A percentile compares a stretch with the other conserved stretches of the same genome.
Conservation (phyloP, 768 basidiomycete species). For the Naganishia vaughanmartiniae region DNA sequence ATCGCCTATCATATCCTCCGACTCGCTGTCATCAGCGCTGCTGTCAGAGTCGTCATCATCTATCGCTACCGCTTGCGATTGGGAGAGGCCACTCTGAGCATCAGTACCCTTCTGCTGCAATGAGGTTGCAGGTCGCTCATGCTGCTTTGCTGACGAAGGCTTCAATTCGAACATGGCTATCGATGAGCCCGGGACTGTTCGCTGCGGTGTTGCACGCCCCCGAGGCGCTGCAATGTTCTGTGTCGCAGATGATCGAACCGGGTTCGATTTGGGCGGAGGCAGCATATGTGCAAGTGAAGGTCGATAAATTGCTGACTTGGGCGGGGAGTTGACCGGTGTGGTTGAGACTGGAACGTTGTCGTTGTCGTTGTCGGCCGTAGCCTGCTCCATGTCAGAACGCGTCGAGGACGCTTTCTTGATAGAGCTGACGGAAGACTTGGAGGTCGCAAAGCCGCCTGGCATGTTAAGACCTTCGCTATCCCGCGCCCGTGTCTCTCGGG, state of each 20-base stretch:
- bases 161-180: neutral
- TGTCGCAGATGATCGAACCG: neutral
- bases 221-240: neutral
- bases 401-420: neutral
- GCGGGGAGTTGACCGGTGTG: constrained; percentile 79
- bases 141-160: neutral
- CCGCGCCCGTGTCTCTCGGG: neutral
- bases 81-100: constrained; percentile 19
- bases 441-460: neutral
- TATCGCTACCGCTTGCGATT: constrained; percentile 18
- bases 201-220: neutral
- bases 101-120: neutral
- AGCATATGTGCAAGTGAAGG: constrained; percentile 1
- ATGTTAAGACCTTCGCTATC: neutral
- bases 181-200: neutral
- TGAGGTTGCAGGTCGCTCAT: neutral
- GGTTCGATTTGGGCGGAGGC: neutral
- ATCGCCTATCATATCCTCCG: constrained; percentile 4
- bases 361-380: neutral
- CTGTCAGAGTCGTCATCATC: constrained; percentile 20
- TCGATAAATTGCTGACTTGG: neutral
- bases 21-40: neutral
- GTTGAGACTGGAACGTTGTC: constrained; percentile 95
- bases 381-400: neutral
- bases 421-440: neutral